Conservation (phyloP, 2,329 filamentous ascomycete genomes). For the Penicillium freii region DNA sequence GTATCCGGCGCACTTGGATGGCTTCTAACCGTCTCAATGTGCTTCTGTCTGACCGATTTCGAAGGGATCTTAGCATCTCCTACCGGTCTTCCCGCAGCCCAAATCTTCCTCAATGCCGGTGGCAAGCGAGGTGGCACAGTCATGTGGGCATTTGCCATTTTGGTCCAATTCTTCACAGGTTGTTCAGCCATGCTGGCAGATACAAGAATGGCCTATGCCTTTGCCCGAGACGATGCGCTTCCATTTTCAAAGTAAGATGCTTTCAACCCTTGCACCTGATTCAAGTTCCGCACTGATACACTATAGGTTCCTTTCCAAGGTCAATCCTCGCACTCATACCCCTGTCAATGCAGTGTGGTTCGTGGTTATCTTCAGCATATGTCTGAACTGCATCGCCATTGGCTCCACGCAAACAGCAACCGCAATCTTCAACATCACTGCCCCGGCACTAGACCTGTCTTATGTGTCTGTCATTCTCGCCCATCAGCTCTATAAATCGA, state of each 20-base stretch:
- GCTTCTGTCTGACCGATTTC: slow-evolving; percentile 61
- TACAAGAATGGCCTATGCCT: slow-evolving; percentile 62
- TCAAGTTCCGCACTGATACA: background rate
- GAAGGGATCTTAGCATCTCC: slow-evolving; percentile 56
- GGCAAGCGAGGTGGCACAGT: slow-evolving; percentile 56
- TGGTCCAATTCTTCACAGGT: slow-evolving; percentile 65
- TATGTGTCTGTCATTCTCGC: slow-evolving; percentile 62
- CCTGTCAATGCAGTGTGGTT: slow-evolving; percentile 65
- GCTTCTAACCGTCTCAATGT: slow-evolving; percentile 62
- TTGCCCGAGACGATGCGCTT: slow-evolving; percentile 59
- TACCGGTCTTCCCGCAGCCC: slow-evolving; percentile 60
- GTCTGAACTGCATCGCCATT: slow-evolving; percentile 51
- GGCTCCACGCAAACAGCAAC: slow-evolving; percentile 46
- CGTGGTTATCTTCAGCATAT: slow-evolving; percentile 56
- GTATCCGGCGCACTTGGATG: slow-evolving; percentile 61
- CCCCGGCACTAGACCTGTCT: slow-evolving; percentile 52
- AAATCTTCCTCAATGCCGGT: slow-evolving; percentile 60
- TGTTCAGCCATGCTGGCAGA: slow-evolving; percentile 64
- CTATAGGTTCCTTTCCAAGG: slow-evolving; percentile 50
- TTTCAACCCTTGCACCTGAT: background rate
- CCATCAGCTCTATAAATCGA: slow-evolving; percentile 53
- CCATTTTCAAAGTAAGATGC: slow-evolving; percentile 54
- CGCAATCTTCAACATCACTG: slow-evolving; percentile 54
- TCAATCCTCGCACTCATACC: slow-evolving; percentile 56
- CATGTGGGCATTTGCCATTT: slow-evolving; percentile 62